A percentile compares a stretch with the other conserved stretches of the same genome.
Conservation (phyloP, 495 filamentous ascomycete species). For the Physcia stellaris region DNA sequence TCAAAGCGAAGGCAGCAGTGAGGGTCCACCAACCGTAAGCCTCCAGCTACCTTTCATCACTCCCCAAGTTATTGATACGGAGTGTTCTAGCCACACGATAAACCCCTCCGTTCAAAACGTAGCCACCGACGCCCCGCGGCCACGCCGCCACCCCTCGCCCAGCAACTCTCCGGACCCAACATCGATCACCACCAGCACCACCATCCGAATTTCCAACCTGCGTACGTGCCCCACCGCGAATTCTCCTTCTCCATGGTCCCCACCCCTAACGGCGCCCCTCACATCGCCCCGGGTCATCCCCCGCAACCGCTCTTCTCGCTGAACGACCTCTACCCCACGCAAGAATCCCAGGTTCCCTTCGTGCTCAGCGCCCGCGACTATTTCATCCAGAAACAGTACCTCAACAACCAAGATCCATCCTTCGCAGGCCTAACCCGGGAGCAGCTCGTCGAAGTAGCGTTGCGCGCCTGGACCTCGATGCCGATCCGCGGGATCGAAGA, state of each 20-base stretch:
- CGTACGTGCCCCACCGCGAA: no score
- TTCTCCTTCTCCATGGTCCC: no score
- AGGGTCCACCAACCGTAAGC: slow-evolving; percentile 15
- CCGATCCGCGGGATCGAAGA: slow-evolving; percentile 35
- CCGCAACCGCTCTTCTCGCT: neutral
- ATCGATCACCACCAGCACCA: slow-evolving; percentile 12
- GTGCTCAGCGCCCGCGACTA: slow-evolving; percentile 4
- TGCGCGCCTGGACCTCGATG: neutral
- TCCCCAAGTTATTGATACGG: neutral
- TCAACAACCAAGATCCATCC: slow-evolving; percentile 4
- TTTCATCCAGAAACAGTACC: slow-evolving; percentile 13
- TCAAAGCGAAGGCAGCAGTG: slow-evolving; percentile 18
- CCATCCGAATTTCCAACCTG: slow-evolving; percentile 8
- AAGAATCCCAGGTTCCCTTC: slow-evolving; percentile 6
- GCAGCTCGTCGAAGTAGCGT: slow-evolving; percentile 22
- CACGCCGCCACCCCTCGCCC: slow-evolving; percentile 10
- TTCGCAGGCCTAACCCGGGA: slow-evolving; percentile 7
- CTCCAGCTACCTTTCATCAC: neutral
- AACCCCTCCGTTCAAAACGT: slow-evolving; percentile 78
- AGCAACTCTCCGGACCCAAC: slow-evolving; percentile 13
- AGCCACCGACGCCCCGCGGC: slow-evolving; percentile 20
- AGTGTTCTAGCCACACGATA: slow-evolving; percentile 63
- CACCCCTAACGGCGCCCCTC: no score
- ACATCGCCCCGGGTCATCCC: neutral
- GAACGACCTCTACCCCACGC: neutral